Conservation (phyloP, 2,329 filamentous ascomycete species). For the Phialemoniopsis sp. region DNA sequence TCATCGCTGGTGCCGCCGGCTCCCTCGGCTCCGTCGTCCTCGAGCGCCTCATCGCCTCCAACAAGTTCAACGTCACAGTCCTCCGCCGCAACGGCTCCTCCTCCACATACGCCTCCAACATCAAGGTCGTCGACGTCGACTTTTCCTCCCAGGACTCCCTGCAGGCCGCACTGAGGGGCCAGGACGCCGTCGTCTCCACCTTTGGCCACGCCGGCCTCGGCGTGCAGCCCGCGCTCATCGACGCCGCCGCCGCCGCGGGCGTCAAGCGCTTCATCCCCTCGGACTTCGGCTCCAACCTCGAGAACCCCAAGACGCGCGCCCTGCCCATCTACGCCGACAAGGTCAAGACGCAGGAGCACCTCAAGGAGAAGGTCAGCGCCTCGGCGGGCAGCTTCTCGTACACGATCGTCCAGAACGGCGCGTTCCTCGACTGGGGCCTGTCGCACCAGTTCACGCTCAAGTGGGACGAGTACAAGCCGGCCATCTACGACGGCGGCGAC, state of each 20-base stretch:
- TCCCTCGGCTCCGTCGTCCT: constrained; percentile 1
- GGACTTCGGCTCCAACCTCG: constrained; percentile 18
- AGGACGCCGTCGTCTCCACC: constrained; percentile 47
- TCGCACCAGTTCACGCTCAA: constrained; percentile 7
- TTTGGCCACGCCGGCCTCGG: constrained; percentile 36
- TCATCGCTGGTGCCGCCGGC: constrained; percentile 21
- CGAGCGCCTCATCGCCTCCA: constrained; percentile 10
- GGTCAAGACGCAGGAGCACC: constrained; percentile 30
- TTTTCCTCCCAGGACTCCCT: constrained; percentile 34
- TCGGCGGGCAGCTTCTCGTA: constrained; percentile 15
- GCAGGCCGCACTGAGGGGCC: constrained; percentile 34
- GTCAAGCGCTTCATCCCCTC: constrained; percentile 19
- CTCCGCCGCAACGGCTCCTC: constrained; percentile 29
- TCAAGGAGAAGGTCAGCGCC: constrained; percentile 6
- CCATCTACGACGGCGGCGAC: constrained; percentile 18
- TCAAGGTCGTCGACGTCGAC: constrained; percentile 33
- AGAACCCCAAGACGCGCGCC: constrained; percentile 8
- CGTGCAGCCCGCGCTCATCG: constrained; percentile 14
- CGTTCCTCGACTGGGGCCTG: constrained; percentile 23
- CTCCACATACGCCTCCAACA: constrained; percentile 24
- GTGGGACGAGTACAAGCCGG: too few species aligned
- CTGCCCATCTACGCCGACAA: constrained; percentile 28
- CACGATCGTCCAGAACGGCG: constrained; percentile 19
- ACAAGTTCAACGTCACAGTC: constrained; percentile 34
- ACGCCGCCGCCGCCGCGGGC: constrained; percentile 13